Conservation (phyloP, 805 yeast species). For the Pichia membranifaciens region DNA sequence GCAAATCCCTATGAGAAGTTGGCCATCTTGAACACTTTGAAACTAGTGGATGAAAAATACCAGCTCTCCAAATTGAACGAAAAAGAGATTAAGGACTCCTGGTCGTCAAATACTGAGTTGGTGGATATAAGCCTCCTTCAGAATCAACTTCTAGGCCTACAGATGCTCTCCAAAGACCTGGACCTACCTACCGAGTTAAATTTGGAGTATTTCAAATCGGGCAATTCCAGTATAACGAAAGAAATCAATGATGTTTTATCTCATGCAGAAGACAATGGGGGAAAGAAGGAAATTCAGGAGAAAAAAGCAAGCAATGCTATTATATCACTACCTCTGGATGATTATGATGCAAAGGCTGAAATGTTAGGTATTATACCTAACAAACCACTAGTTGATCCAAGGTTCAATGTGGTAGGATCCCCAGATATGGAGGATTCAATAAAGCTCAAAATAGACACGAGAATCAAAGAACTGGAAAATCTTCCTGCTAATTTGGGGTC, state of each 20-base stretch:
- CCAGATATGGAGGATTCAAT: slow-evolving; percentile 48
- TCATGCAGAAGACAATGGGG: neutral
- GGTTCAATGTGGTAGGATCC: slow-evolving; percentile 43
- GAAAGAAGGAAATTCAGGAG: slow-evolving; percentile 5
- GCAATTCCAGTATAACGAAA: neutral
- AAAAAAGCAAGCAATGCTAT: neutral
- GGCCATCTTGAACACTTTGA: slow-evolving; percentile 37
- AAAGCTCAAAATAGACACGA: slow-evolving; percentile 46
- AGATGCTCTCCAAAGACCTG: slow-evolving; percentile 57
- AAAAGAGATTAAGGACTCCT: slow-evolving; percentile 26
- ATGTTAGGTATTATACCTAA: slow-evolving; percentile 34
- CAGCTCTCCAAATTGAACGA: slow-evolving; percentile 24
- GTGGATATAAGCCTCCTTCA: slow-evolving; percentile 44
- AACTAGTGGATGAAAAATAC: slow-evolving; percentile 37
- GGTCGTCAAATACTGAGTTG: slow-evolving; percentile 23
- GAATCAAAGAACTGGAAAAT: slow-evolving; percentile 56
- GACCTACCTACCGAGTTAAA: slow-evolving; percentile 56
- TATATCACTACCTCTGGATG: slow-evolving; percentile 20
- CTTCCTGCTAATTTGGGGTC: slow-evolving; percentile 70
- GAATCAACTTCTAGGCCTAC: slow-evolving; percentile 59
- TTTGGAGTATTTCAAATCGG: slow-evolving; percentile 27
- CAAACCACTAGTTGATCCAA: slow-evolving; percentile 28
- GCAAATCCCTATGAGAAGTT: slow-evolving; percentile 30
- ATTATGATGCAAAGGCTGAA: slow-evolving; percentile 35
- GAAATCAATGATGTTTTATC: slow-evolving; percentile 1